These are phyloP conservation scores for Fomitopsis pinicola DNA, from an alignment of 1,284 basidiomycete species.

Conservation along the genomic window DNA sequence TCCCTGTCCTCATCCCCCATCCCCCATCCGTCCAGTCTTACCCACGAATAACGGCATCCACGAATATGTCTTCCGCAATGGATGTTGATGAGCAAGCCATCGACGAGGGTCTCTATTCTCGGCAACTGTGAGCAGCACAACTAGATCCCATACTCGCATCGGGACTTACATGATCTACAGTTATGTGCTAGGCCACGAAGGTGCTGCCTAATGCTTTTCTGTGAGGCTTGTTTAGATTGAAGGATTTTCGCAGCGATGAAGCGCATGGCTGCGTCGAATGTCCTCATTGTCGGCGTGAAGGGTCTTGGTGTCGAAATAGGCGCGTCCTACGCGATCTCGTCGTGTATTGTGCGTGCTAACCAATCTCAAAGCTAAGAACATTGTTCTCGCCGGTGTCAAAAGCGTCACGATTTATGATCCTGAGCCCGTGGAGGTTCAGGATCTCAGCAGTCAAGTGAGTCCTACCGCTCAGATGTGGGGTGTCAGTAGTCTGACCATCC, in stretches of 20 bases:
- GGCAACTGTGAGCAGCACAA: conserved; percentile 78
- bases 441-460: conserved; percentile 84
- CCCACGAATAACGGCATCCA: conserved; percentile 44
- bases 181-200: conserved; percentile 96
- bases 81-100: conserved; percentile 82
- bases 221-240: neutral
- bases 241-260: conserved; percentile 81
- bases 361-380: conserved; percentile 81
- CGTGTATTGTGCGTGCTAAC: neutral
- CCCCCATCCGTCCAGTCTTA: conserved; percentile 7
- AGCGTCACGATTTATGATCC: conserved; percentile 97
- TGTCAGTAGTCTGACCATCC: conserved; percentile 2
- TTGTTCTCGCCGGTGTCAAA: conserved; percentile 95
- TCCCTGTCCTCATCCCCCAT: conserved; percentile 7
- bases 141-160: too few relatives aligned
- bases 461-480: neutral
- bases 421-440: conserved; percentile 79
- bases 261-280: conserved; percentile 96
- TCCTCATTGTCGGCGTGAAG: conserved; percentile 90
- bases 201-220: conserved; percentile 33
- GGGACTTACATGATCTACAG: conserved; percentile 37
- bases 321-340: conserved; percentile 31
- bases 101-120: conserved; percentile 92
- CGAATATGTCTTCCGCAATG: conserved; percentile 58
- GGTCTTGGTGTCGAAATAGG: conserved; percentile 97